A percentile compares a stretch with the other conserved stretches of the same genome.
Conservation (phyloP, 2,329 filamentous ascomycete genomes). For the Sordariomycetes sp. region DNA sequence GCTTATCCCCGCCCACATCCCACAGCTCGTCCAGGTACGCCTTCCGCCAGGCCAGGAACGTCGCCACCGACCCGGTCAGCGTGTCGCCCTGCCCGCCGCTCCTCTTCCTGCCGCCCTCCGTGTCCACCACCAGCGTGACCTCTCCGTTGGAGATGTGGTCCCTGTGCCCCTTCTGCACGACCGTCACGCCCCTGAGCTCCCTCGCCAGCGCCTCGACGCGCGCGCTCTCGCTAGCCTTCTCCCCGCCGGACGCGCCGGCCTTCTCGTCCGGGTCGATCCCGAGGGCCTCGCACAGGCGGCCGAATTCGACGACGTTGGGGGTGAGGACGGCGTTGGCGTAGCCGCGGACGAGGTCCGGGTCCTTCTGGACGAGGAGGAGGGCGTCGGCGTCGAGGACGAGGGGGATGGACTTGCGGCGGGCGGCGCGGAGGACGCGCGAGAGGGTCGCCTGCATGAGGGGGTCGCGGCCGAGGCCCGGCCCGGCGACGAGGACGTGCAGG, state of each 20-base stretch:
- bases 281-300: constrained; percentile 60
- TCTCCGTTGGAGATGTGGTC: constrained; percentile 79
- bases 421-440: constrained; percentile 66
- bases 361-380: constrained; percentile 62
- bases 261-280: constrained; percentile 49
- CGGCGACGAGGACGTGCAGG: constrained; percentile 85
- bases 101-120: constrained; percentile 75
- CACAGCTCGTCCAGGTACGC: constrained; percentile 80
- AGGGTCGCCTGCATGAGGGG: constrained; percentile 82
- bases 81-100: constrained; percentile 95
- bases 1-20: constrained; percentile 40
- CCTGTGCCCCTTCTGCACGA: constrained; percentile 77
- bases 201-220: constrained; percentile 57
- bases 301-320: constrained; percentile 91
- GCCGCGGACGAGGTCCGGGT: constrained; percentile 62
- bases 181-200: constrained; percentile 75
- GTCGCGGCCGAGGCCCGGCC: constrained; percentile 85
- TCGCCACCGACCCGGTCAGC: constrained; percentile 79
- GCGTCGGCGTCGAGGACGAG: constrained; percentile 91
- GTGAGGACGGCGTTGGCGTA: constrained; percentile 82
- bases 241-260: constrained; percentile 12
- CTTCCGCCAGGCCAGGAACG: constrained; percentile 77
- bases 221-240: constrained; percentile 20
- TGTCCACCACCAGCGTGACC: constrained; percentile 64
- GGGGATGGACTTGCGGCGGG: constrained; percentile 59